Evolutionary conservation across 2,329 filamentous ascomycete species (phyloP), one percentile per base, ranked within the genome.

Genomic region (Cyphellophora attinorum): DNA sequence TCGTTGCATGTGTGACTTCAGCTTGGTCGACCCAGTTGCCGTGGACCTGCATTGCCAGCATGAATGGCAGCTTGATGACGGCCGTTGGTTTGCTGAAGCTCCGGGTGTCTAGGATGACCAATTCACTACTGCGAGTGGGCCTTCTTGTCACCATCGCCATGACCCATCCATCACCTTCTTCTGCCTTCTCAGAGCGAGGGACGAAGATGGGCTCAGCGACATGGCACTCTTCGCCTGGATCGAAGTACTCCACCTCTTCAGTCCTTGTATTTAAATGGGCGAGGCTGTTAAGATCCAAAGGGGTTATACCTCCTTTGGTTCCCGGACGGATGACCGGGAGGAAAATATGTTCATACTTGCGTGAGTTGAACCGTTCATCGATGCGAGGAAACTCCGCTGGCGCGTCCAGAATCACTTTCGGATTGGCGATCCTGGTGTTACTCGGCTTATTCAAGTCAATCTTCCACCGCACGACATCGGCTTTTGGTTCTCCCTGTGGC

Each of bases 21-120:
- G n/a, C n/a, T n/a, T n/a, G n/a, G n/a, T n/a, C n/a, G n/a, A n/a
- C 48, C 53, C 54, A 56, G 27, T 58, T 58, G 0, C 53, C 56
- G 33, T 59, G 54, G 1, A 58, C 40, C 37, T 55, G 51, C 1
- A 42, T 38, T 18, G 51, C 50, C 2, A 52, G 40, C 5, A 46
- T 51, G 5, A 60, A 50, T 5, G 62, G 63, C 33, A 67, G 33
- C 44, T 64, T 53, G 2, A 62, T 47, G 4, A 61, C 50, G 2
- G 62, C 62, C 1, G 62, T 31, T 5, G 62, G 60, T 11, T 56
- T 54, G 3, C 46, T 47, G 12, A 65, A 50, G 11, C 60, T 47
- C 38, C 37, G 45, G 4, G 63, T 62, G 36, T 66, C 61, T 34
- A 68, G 51, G 4, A 67, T 54, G 5, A 62, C 42, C 5, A 63